Evolutionary conservation across 768 basidiomycete species (phyloP), one percentile per base, ranked within the genome.

Genomic region (Daedaleopsis sinensis): DNA sequence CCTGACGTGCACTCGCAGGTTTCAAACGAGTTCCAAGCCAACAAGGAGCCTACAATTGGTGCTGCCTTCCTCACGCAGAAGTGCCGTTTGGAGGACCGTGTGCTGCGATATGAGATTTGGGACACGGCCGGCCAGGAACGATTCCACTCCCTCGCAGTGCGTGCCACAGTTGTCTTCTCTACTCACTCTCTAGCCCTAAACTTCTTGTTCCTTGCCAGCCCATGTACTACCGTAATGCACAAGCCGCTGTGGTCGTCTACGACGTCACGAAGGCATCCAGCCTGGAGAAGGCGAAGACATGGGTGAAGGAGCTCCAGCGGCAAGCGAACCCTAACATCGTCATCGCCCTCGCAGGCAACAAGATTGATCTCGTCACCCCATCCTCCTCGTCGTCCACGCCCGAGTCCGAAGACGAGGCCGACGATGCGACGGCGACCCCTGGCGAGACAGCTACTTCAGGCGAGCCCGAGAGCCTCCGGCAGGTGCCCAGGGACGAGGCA

Each of bases 251-350:
- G 44, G 97, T 99, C 10, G 96, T 98, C 19, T 98, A 98, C 75
- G 97, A 98, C 73, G 88, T 98, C 58, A 98, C 96, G 52, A 97
- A 98, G 77, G 91, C 93, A 48, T 84, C 90, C 59, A 96, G 94
- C 70, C 82, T 99, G 60, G 96, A 98, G 76, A 98, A 98, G 76
- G 97, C 97, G 57, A 98, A 98, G 80, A 94, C 96, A 35, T 99
- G 97, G 97, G 95, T 99, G 60, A 98, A 97, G 79, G 97, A 99
- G 77, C 83, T 99, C 23, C 97, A 99, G 74, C 87, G 97, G 66
- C 97, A 99, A 72, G 97, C 97, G 23, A 97, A 98, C 73, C 96
- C 96, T 38, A 98, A 98, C 74, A 98, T 98, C 71, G 96, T 99
- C 72, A 98, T 99, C 69, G 96, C 96, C 7, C 87, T 99, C 54